phyloP scores from a whole-genome alignment of 768 basidiomycete genomes.

The Lyophyllum decastes region DNA sequence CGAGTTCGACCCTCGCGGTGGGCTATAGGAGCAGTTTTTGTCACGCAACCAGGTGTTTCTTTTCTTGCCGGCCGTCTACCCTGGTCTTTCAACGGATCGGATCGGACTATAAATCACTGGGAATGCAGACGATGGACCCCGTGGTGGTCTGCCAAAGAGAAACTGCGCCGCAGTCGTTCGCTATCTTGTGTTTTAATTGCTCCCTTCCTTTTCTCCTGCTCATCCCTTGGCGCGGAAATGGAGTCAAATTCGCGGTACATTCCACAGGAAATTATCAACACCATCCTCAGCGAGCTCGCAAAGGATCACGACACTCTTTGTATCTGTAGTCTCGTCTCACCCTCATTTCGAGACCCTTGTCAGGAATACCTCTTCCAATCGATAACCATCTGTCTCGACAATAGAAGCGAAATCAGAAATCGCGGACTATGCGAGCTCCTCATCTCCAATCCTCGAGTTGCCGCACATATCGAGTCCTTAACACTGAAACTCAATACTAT shows the following conservation, averaged over 20 bases:
- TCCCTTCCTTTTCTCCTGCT: too few relatives aligned
- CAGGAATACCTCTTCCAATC: not conserved
- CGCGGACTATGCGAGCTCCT: not conserved
- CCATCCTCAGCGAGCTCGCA: not conserved
- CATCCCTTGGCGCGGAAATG: too few relatives aligned
- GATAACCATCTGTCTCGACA: not conserved
- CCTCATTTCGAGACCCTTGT: not conserved
- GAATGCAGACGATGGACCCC: too few relatives aligned
- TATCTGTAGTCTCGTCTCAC: not conserved
- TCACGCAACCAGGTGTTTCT: too few relatives aligned
- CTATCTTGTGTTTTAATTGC: too few relatives aligned
- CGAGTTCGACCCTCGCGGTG: slow-evolving; percentile 11
- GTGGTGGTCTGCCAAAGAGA: too few relatives aligned
- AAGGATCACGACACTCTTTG: not conserved
- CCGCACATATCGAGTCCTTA: not conserved
- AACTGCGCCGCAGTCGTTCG: too few relatives aligned
- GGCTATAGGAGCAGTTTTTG: slow-evolving; percentile 1
- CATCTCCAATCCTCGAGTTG: not conserved
- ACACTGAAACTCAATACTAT: not conserved
- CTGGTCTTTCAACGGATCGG: too few relatives aligned
- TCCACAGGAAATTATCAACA: not conserved
- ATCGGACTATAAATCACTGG: too few relatives aligned
- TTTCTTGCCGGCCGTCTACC: too few relatives aligned
- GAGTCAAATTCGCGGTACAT: too few relatives aligned
- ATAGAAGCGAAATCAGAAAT: not conserved